Conservation (phyloP, 2,329 filamentous ascomycete genomes). For the Beauveria varroae region DNA sequence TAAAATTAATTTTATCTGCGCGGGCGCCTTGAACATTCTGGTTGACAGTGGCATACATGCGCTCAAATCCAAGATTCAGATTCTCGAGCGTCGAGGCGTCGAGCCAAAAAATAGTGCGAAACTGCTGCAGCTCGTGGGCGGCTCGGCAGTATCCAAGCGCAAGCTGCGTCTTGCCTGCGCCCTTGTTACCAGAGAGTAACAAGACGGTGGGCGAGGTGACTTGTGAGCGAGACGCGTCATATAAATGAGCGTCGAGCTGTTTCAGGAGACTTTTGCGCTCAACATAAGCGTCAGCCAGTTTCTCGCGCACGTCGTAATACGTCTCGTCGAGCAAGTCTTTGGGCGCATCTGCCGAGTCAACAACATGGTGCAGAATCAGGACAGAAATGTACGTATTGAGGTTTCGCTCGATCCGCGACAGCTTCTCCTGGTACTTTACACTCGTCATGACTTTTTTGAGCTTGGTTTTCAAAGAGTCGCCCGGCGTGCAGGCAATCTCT, state of each 20-base stretch:
- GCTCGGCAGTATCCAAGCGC: conserved; percentile 3
- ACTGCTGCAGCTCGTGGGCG: conserved; percentile 4
- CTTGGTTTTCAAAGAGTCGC: conserved; percentile 3
- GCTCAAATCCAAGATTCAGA: conserved; percentile 1
- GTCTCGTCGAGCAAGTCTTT: conserved; percentile 1
- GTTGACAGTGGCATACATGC: conserved; percentile 3
- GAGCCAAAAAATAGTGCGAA: conserved; percentile 5
- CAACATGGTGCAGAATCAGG: conserved; percentile 8
- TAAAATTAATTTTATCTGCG: neutral
- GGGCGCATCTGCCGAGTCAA: conserved; percentile 3
- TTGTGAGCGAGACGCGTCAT: conserved; percentile 4
- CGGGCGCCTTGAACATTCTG: neutral
- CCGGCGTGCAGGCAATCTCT: conserved; percentile 8
- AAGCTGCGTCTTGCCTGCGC: conserved; percentile 3
- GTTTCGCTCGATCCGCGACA: conserved; percentile 3
- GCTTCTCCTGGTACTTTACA: conserved; percentile 3
- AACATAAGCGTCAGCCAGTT: neutral
- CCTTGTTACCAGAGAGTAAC: neutral
- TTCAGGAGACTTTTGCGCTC: neutral
- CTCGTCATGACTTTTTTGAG: conserved; percentile 11
- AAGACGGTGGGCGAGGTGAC: neutral
- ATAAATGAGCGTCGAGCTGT: neutral
- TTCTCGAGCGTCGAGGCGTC: conserved; percentile 9
- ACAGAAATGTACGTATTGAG: conserved; percentile 9
- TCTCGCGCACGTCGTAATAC: conserved; percentile 6